phyloP scores from a whole-genome alignment of 1,139 yeast species.

The Candida dubliniensis region DNA sequence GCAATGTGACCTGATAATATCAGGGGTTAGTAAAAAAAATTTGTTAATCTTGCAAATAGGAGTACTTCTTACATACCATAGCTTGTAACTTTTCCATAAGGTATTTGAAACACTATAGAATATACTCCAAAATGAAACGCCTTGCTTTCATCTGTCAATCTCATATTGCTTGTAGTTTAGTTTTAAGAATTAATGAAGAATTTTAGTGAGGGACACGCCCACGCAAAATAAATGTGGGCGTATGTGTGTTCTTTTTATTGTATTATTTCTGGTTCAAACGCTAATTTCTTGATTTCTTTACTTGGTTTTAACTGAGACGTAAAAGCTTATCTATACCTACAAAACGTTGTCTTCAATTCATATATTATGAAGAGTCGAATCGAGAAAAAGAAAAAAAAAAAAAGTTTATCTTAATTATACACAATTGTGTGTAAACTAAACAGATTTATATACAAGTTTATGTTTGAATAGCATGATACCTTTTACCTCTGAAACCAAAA shows the following conservation, averaged over 20 bases:
- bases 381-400: too few species aligned
- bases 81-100: conserved; percentile 65
- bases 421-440: neutral
- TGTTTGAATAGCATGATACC: conserved; percentile 44
- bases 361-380: too few species aligned
- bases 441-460: neutral
- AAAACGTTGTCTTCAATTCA: too few species aligned
- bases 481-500: conserved; percentile 92
- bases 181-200: neutral
- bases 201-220: too few species aligned
- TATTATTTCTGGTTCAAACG: too few species aligned
- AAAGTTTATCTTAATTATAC: too few species aligned
- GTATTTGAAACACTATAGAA: conserved; percentile 52
- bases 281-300: too few species aligned
- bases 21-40: neutral
- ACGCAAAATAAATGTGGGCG: too few species aligned
- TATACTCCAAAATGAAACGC: conserved; percentile 66
- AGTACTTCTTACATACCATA: conserved; percentile 46
- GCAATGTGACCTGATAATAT: conserved; percentile 58
- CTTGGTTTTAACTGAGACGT: too few species aligned
- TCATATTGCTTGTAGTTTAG: conserved; percentile 2
- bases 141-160: conserved; percentile 46
- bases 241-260: too few species aligned
- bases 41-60: neutral
- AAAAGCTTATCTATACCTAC: too few species aligned